Conservation (phyloP, 2,329 filamentous ascomycete species). For the Dactylellina haptotyla region DNA sequence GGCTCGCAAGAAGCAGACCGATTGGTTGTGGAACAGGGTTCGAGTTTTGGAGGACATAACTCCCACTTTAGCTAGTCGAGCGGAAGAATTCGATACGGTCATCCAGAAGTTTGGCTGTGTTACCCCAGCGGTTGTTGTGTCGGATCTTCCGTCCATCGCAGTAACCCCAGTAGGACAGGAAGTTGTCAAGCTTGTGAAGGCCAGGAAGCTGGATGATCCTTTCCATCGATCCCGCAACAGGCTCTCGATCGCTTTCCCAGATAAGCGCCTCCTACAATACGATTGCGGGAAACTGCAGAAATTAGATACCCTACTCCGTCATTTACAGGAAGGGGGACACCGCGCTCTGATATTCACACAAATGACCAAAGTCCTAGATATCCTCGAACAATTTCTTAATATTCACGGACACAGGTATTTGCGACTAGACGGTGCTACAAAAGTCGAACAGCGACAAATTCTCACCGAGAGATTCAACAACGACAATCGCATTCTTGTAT, state of each 20-base stretch:
- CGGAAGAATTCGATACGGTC: constrained; percentile 75
- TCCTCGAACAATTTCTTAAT: constrained; percentile 96
- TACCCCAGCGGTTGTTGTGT: constrained; percentile 85
- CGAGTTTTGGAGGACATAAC: constrained; percentile 73
- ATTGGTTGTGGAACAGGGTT: constrained; percentile 80
- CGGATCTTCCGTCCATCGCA: constrained; percentile 76
- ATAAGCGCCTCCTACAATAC: constrained; percentile 94
- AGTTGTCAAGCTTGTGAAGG: constrained; percentile 68
- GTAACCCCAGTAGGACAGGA: constrained; percentile 71
- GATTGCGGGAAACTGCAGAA: constrained; percentile 97
- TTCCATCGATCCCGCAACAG: constrained; percentile 95
- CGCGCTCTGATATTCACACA: constrained; percentile 98
- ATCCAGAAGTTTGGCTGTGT: constrained; percentile 92
- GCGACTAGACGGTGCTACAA: constrained; percentile 93
- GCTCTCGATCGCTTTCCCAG: constrained; percentile 93
- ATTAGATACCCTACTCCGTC: constrained; percentile 83
- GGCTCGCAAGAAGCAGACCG: constrained; percentile 68
- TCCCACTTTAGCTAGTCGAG: constrained; percentile 77
- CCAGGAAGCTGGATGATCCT: constrained; percentile 74
- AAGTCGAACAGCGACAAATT: constrained; percentile 93
- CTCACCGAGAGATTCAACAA: constrained; percentile 97
- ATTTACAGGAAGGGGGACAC: constrained; percentile 87
- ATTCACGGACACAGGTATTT: constrained; percentile 98
- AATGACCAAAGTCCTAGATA: constrained; percentile 98
- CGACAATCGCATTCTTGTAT: constrained; percentile 88